Evolutionary conservation across 768 basidiomycete genomes (phyloP), one percentile per base, ranked within the genome.

Genomic region (Lentinula sp.): DNA sequence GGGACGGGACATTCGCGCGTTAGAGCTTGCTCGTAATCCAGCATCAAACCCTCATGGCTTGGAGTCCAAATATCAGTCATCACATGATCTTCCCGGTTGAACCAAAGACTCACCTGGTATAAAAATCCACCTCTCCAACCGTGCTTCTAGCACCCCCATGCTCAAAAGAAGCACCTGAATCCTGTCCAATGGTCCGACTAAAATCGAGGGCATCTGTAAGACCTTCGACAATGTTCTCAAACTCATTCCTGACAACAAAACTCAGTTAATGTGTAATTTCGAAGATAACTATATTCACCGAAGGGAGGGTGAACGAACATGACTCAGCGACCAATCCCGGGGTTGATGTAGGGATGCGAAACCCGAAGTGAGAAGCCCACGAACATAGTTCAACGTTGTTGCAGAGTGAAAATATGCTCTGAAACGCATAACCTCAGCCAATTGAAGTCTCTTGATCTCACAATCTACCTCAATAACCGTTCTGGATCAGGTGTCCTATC

Each of bases 391-490:
- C 45, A 98, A 80, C 0, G 97, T 98, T 7, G 95, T 83, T 0
- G 93, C 83, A 0, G 96, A 98, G 75, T 98, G 89, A 76, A 98
- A 98, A 80, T 98, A 98, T 2, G 96, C 95, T 63, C 92, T 95
- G 65, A 39, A 16, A 57, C 28, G 40, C 59, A 32, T 13, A 48
- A 23, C 54, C 31, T 52, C 28, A 62, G 40, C 23, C n/a, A 57
- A 52, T 28, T 55, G 13, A 45, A 32, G 8, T n/a, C 40, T n/a
- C n/a, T 23, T 32, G 39, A 54, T 40, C 42, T 13, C 5, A 50
- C 23, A 48, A 9, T 43, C 57, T 40, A 89, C 93, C 85, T 88
- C 10, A 98, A 76, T 8, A 99, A 77, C 18, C 97, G 84, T 63
- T 94, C 87, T 0, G 97, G 96, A 70, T 98, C 90, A 1, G 97